Conservation (phyloP, 768 basidiomycete species). For the Tricholoma bakamatsutake region DNA sequence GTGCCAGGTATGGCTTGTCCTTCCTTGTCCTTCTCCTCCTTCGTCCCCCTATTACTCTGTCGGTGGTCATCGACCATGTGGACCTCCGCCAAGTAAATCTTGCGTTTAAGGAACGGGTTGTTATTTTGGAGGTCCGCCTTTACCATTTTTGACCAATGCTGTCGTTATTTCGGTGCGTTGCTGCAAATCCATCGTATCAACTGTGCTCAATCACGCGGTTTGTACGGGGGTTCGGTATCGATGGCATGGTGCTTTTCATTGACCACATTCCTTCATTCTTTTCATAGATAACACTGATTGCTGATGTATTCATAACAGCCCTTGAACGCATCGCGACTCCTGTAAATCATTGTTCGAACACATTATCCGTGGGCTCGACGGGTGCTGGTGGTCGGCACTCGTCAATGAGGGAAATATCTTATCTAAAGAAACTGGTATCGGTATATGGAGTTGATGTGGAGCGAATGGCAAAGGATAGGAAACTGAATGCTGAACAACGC, state of each 20-base stretch:
- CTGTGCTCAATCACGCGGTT: slow-evolving; percentile 16
- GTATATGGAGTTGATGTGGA: slow-evolving; percentile 70
- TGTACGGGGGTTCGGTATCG: slow-evolving; percentile 16
- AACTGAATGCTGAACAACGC: slow-evolving; percentile 77
- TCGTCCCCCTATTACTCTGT: background rate
- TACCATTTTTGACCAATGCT: background rate
- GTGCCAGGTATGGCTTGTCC: slow-evolving; percentile 29
- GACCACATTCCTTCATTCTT: slow-evolving; percentile 5
- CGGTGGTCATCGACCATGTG: slow-evolving; percentile 1
- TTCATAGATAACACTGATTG: slow-evolving; percentile 14
- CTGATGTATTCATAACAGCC: slow-evolving; percentile 32
- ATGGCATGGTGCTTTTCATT: slow-evolving; percentile 9
- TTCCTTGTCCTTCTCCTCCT: slow-evolving; percentile 6
- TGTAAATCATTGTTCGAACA: slow-evolving; percentile 23
- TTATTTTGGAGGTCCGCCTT: background rate
- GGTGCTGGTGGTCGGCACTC: slow-evolving; percentile 50
- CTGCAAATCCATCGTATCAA: background rate
- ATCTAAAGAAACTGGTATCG: slow-evolving; percentile 58
- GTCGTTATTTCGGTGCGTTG: background rate
- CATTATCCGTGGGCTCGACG: slow-evolving; percentile 33
- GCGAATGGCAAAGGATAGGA: slow-evolving; percentile 75
- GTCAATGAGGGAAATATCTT: slow-evolving; percentile 63
- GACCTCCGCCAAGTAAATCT: background rate
- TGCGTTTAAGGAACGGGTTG: background rate
- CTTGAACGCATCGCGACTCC: slow-evolving; percentile 57